Base-by-base conservation (phyloP, 208 protist species). In the Willaertia magna region DNA sequence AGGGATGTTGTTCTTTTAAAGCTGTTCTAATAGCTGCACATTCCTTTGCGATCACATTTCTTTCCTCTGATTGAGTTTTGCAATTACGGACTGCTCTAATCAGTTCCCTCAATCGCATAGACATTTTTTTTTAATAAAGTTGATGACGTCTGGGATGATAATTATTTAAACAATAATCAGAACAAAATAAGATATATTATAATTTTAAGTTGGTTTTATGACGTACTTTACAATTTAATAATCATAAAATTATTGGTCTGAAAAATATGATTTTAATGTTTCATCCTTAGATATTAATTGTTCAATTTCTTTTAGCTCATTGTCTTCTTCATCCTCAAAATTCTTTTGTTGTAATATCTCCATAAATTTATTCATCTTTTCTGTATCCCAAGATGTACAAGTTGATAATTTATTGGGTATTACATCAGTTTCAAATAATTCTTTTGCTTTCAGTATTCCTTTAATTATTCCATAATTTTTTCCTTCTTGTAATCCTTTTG, bases 41-140 rank as follows among this genome's bases (percentile, higher is more conserved):
- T 82, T 99, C 97, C 52, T 95, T 96, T 51, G 97, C 94, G 46
- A 99, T 96, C 11, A 97, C 91, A 0, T 89, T 92, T 39, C 98
- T 93, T 92, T 99, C 98, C 67, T 99, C 97, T 18, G 95, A 94
- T 2, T 94, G 90, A 9, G 97, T 99, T 87, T 98, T 98, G 88
- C 95, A 97, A 48, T 92, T 91, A 34, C 98, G 95, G 20, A 99
- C 96, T 12, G 92, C 90, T 67, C 96, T 95, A 88, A 99, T 99
- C 30, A 99, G 91, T 87, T 99, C 97, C 83, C 95, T 94, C 86
- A 98, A 91, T 30, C 93, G 90, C 20, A 18, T 20, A 30, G 91
- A 90, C 89, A 92, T 93, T 78, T 55, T 86, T 49, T 81, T 20
- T 20, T 51, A 20, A n/a, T n/a, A n/a, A n/a, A n/a, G n/a, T n/a